A percentile compares a stretch with the other conserved stretches of the same genome.
These are phyloP conservation scores for Boletus sp. DNA, from an alignment of 768 basidiomycete genomes.

Conservation along the genomic window DNA sequence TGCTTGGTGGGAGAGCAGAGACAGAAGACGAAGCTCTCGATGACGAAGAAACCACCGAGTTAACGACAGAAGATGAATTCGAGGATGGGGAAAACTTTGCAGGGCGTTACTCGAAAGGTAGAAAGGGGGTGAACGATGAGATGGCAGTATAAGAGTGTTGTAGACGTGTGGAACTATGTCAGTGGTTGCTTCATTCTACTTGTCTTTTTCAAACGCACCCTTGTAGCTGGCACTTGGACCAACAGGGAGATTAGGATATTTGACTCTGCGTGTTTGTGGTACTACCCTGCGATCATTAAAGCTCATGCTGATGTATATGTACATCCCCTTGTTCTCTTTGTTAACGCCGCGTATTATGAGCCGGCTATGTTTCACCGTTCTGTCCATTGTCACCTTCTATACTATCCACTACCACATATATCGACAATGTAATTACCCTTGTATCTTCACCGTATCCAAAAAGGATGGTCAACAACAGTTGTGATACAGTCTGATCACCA, in stretches of 20 bases:
- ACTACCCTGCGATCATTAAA: constrained; percentile 4
- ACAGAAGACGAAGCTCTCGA: constrained; percentile 45
- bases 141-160: constrained; percentile 28
- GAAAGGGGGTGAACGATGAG: constrained; percentile 42
- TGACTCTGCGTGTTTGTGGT: constrained; percentile 5
- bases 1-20: constrained; percentile 32
- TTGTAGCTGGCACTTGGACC: constrained; percentile 19
- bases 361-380: constrained; percentile 1
- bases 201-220: not conserved
- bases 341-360: constrained; percentile 10
- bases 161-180: constrained; percentile 11
- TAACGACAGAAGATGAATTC: constrained; percentile 74
- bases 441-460: constrained; percentile 2
- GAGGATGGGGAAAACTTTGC: constrained; percentile 62
- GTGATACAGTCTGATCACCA: constrained; percentile 47
- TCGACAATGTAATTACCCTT: constrained; percentile 25
- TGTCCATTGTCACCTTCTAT: constrained; percentile 15
- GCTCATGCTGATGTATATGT: constrained; percentile 6
- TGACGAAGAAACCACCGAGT: constrained; percentile 48
- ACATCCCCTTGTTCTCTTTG: constrained; percentile 1
- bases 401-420: constrained; percentile 27
- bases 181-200: constrained; percentile 10
- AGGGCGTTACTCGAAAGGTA: constrained; percentile 67
- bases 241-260: constrained; percentile 21
- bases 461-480: not conserved